Percentiles rank a stretch among this genome's conserved stretches.
Conservation (phyloP, 1,284 basidiomycete species). For the Boletus semigastroideus region DNA sequence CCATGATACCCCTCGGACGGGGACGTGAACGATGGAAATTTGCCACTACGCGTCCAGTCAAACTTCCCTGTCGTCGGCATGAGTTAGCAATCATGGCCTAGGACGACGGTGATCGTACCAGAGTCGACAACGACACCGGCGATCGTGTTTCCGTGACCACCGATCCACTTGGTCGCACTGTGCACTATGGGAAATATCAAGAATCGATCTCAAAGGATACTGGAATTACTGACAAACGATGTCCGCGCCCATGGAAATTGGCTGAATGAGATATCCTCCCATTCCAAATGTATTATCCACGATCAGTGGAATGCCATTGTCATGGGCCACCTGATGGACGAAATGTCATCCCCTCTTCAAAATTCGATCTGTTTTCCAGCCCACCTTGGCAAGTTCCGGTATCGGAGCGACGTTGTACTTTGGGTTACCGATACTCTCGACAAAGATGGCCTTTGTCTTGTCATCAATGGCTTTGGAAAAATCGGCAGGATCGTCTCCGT, state of each 20-base stretch:
- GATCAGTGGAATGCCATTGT: constrained; percentile 72
- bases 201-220: background rate
- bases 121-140: constrained; percentile 82
- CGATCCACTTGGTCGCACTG: constrained; percentile 91
- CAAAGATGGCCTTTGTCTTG: constrained; percentile 74
- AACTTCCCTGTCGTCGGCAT: constrained; percentile 60
- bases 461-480: constrained; percentile 61
- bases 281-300: constrained; percentile 93
- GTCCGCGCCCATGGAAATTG: constrained; percentile 81
- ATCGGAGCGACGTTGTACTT: constrained; percentile 77
- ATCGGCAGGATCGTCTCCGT: constrained; percentile 47
- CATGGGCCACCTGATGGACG: constrained; percentile 58
- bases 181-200: constrained; percentile 51
- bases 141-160: constrained; percentile 88
- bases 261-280: constrained; percentile 59
- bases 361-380: background rate
- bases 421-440: constrained; percentile 88
- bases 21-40: constrained; percentile 82
- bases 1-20: constrained; percentile 88
- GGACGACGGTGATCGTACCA: constrained; percentile 36
- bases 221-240: constrained; percentile 57
- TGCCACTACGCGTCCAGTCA: constrained; percentile 77
- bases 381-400: constrained; percentile 69
- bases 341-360: background rate
- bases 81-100: background rate